Conservation (phyloP, 1,139 yeast genomes). For the Pneumocystis sp. region DNA sequence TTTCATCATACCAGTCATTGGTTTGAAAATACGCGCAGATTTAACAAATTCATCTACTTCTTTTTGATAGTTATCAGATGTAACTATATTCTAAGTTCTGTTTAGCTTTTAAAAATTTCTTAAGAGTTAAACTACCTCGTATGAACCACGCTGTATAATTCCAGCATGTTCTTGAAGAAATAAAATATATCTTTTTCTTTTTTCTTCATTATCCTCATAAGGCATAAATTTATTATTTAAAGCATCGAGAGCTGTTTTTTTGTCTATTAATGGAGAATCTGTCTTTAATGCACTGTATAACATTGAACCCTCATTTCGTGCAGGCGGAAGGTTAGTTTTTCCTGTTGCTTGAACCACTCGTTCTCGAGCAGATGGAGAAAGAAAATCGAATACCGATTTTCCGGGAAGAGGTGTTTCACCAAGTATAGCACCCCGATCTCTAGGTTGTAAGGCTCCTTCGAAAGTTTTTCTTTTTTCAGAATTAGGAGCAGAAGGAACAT, state of each 20-base stretch:
- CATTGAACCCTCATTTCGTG: constrained; percentile 7
- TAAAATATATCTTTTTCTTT: constrained; percentile 15
- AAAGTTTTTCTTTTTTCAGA: neutral
- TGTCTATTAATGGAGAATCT: constrained; percentile 12
- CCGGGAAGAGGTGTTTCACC: constrained; percentile 13
- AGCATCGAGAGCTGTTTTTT: constrained; percentile 15
- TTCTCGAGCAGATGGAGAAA: constrained; percentile 15
- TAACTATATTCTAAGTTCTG: constrained; percentile 10
- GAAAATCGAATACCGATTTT: constrained; percentile 17
- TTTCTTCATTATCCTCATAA: constrained; percentile 15
- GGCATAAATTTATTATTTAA: constrained; percentile 15
- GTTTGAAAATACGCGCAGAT: constrained; percentile 21
- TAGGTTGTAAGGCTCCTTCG: constrained; percentile 2
- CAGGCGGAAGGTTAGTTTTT: constrained; percentile 12
- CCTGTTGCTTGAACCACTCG: constrained; percentile 13
- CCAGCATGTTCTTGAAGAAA: constrained; percentile 11
- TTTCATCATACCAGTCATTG: constrained; percentile 20
- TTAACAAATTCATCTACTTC: constrained; percentile 18
- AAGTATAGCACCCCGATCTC: constrained; percentile 12
- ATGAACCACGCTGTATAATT: neutral
- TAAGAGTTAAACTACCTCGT: neutral
- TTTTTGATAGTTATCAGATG: constrained; percentile 9
- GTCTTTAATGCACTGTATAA: constrained; percentile 1
- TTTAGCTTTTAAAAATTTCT: neutral
- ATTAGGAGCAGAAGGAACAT: constrained; percentile 1